Percentiles rank a stretch among this genome's conserved stretches.
These are phyloP conservation scores for Medicago ruthenica DNA, from an alignment of 306 rosid genomes.

Conservation along the genomic window DNA sequence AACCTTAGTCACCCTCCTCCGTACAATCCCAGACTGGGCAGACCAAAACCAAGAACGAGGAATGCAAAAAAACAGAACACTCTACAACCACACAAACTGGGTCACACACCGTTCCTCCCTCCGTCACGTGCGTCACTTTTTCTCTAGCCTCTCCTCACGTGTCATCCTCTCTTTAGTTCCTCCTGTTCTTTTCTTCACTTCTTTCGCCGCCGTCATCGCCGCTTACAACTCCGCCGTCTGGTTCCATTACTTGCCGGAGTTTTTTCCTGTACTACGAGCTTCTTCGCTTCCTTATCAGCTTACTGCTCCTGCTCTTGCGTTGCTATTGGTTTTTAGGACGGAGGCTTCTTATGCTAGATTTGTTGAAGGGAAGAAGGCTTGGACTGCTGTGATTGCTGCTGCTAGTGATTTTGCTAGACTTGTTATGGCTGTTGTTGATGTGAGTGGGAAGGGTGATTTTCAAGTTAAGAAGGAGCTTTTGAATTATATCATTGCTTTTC, in stretches of 20 bases:
- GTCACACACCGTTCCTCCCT: constrained; percentile 76
- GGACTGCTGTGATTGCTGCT: constrained; percentile 73
- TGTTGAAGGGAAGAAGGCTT: constrained; percentile 85
- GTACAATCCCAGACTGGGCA: constrained; percentile 78
- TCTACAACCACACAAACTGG: constrained; percentile 73
- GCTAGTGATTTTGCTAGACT: constrained; percentile 71
- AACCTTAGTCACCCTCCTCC: constrained; percentile 51
- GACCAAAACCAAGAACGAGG: constrained; percentile 77
- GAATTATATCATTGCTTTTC: constrained; percentile 81
- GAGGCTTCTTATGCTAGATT: constrained; percentile 88
- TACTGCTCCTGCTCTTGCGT: constrained; percentile 89
- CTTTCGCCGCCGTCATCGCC: constrained; percentile 66
- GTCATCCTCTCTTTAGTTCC: constrained; percentile 78
- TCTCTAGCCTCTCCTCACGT: constrained; percentile 80
- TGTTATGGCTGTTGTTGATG: constrained; percentile 56
- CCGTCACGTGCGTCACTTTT: constrained; percentile 81
- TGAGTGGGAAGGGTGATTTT: constrained; percentile 26
- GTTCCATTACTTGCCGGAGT: constrained; percentile 56
- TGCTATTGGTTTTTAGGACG: constrained; percentile 81
- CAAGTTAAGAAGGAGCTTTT: constrained; percentile 68
- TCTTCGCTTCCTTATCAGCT: constrained; percentile 83
- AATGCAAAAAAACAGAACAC: constrained; percentile 58
- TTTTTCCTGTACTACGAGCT: constrained; percentile 62
- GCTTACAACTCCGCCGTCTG: constrained; percentile 66
- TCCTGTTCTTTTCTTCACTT: constrained; percentile 72